Conservation (phyloP, 495 filamentous ascomycete species). For the Halenospora varia region DNA sequence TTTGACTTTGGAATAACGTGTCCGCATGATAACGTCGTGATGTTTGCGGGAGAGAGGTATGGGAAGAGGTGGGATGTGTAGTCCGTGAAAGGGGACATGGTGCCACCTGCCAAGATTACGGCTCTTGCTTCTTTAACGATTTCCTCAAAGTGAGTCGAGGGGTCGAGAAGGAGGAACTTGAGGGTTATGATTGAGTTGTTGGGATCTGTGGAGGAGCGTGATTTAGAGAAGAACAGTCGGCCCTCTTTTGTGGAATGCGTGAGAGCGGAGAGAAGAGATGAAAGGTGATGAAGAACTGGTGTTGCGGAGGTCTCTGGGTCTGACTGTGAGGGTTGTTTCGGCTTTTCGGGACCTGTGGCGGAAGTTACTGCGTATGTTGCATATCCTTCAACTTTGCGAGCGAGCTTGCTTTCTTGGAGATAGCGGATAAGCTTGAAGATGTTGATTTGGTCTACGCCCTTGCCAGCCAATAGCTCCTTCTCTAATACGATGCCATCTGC, state of each 20-base stretch:
- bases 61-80: conserved; percentile 84
- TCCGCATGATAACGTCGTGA: conserved; percentile 84
- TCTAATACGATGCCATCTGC: conserved; percentile 62
- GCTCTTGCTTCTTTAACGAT: conserved; percentile 83
- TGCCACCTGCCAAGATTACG: conserved; percentile 89
- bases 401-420: conserved; percentile 87
- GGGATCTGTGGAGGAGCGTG: conserved; percentile 27
- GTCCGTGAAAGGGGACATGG: conserved; percentile 95
- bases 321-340: background rate
- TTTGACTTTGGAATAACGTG: conserved; percentile 88
- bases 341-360: background rate
- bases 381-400: conserved; percentile 92
- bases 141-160: conserved; percentile 84
- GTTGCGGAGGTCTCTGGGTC: conserved; percentile 25
- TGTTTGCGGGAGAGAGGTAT: conserved; percentile 55
- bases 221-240: conserved; percentile 72
- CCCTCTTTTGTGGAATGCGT: conserved; percentile 90
- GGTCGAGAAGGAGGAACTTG: conserved; percentile 90
- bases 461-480: conserved; percentile 69
- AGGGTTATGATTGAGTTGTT: conserved; percentile 48
- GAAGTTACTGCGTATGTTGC: conserved; percentile 15
- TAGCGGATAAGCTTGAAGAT: conserved; percentile 83
- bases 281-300: conserved; percentile 78
- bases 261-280: conserved; percentile 75
- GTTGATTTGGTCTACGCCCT: conserved; percentile 94